Evolutionary conservation across 2,329 filamentous ascomycete species (phyloP), one percentile per base, ranked within the genome.

Genomic region (Ceratocystis papillata): DNA sequence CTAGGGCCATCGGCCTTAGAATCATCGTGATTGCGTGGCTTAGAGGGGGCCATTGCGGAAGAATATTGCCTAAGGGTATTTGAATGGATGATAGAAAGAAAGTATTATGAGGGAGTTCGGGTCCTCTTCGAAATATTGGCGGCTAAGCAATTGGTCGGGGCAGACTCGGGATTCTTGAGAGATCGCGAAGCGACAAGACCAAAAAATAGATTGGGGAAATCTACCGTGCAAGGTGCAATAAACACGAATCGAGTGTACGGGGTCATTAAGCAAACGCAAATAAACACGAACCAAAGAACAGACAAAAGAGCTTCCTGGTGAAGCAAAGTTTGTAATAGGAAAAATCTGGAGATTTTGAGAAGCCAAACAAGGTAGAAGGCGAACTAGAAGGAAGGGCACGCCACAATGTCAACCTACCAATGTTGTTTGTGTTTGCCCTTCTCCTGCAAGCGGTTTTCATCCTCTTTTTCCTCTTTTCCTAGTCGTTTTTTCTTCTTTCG

Each of bases 21-120:
- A 69, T 81, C 79, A 70, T 80, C 79, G 71, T 78, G 76, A 62
- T 76, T 78, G 62, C 78, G 76, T 61, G 76, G 72, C 73, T 81
- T 81, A 62, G 77, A 71, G 3, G 79, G 78, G 25, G 79, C 74
- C 78, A 81, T 81, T 70, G 69, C 64, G 22, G 5, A 45, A 48
- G n/a, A 28, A 22, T 25, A 15, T 41, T 20, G 62, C 30, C 20
- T 10, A 57, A 7, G 50, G 28, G 28, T 10, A 22, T 64, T 8
- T 67, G 65, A 48, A 41, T 12, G 57, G 28, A 46, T 10, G 10
- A 46, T 30, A 48, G n/a, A 59, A 20, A 33, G 20, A 45, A 30
- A 33, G n/a, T 15, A 57, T 17, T 30, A 30, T 30, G 22, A 33
- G 28, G 6, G 28, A 33, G 30, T 30, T 7, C 37, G 12, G 37